phyloP scores from a whole-genome alignment of 352 stramenopile genomes.

The Plasmopara halstedii region DNA sequence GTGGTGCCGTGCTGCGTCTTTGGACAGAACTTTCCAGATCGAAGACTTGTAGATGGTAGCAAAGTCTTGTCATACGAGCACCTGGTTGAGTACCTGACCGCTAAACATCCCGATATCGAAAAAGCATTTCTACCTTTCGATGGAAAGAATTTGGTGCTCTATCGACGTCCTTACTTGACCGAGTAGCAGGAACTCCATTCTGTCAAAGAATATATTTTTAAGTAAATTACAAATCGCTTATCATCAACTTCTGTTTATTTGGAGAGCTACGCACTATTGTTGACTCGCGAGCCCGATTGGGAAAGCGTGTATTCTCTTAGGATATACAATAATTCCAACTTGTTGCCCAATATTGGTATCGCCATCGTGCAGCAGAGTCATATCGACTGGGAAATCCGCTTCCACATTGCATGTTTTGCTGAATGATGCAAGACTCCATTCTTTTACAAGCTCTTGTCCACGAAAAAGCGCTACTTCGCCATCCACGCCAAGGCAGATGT shows the following conservation, averaged over 20 bases:
- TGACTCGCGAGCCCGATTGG: constrained; percentile 8
- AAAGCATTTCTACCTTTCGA: constrained; percentile 66
- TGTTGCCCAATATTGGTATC: constrained; percentile 1
- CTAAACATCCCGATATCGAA: constrained; percentile 60
- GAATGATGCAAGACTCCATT: constrained; percentile 16
- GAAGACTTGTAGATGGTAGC: constrained; percentile 30
- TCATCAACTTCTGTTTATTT: too few relatives aligned
- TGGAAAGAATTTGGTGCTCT: constrained; percentile 83
- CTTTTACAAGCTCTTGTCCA: constrained; percentile 21
- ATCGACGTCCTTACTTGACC: constrained; percentile 14
- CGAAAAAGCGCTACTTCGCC: constrained; percentile 34
- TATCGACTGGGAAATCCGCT: constrained; percentile 23
- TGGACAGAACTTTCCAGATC: constrained; percentile 82
- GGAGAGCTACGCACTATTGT: too few relatives aligned
- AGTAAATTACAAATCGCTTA: too few relatives aligned
- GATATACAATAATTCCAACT: constrained; percentile 22
- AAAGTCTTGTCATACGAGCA: constrained; percentile 74
- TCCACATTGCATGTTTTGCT: constrained; percentile 3
- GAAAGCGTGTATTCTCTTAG: constrained; percentile 24
- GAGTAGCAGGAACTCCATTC: too few relatives aligned
- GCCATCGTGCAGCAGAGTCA: constrained; percentile 5
- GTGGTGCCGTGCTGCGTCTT: constrained; percentile 97
- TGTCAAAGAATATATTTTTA: too few relatives aligned
- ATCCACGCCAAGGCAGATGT: constrained; percentile 30
- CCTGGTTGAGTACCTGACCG: constrained; percentile 66